Conservation (phyloP, 805 yeast genomes). For the Torulaspora delbrueckii region DNA sequence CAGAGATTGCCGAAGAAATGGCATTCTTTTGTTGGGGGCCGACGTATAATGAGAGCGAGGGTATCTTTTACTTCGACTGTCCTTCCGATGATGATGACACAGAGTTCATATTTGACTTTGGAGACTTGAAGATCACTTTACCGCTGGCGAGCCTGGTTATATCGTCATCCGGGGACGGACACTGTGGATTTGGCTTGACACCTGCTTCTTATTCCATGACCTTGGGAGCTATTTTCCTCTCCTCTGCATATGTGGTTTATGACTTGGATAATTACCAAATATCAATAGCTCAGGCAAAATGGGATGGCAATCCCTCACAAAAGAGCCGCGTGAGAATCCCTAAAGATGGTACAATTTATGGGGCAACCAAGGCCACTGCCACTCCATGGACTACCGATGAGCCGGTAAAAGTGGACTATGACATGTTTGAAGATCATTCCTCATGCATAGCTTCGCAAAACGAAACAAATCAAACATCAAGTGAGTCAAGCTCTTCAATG, state of each 20-base stretch:
- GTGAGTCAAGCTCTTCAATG: background rate
- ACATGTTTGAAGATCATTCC: conserved; percentile 2
- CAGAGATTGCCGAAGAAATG: conserved; percentile 27
- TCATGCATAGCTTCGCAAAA: background rate
- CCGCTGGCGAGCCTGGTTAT: conserved; percentile 34
- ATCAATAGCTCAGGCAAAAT: conserved; percentile 46
- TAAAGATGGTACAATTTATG: conserved; percentile 41
- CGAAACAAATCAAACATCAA: background rate
- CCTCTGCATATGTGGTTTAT: conserved; percentile 53
- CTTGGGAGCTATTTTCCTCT: conserved; percentile 56
- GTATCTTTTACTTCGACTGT: conserved; percentile 43
- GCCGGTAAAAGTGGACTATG: conserved; percentile 13
- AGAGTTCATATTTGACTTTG: conserved; percentile 43
- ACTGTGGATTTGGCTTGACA: conserved; percentile 44
- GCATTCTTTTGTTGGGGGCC: conserved; percentile 36
- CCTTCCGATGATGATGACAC: conserved; percentile 25
- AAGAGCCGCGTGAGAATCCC: conserved; percentile 42
- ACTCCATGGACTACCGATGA: conserved; percentile 21
- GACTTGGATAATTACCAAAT: conserved; percentile 47
- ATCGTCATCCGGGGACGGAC: conserved; percentile 23
- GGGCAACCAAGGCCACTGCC: conserved; percentile 42
- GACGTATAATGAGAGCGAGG: conserved; percentile 35
- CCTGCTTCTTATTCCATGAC: conserved; percentile 35
- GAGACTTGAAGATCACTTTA: conserved; percentile 51
- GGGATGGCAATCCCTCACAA: conserved; percentile 11